Evolutionary conservation across 1,139 yeast species (phyloP), one percentile per base, ranked within the genome.

Genomic region (Yamadazyma atmosphaerica): DNA sequence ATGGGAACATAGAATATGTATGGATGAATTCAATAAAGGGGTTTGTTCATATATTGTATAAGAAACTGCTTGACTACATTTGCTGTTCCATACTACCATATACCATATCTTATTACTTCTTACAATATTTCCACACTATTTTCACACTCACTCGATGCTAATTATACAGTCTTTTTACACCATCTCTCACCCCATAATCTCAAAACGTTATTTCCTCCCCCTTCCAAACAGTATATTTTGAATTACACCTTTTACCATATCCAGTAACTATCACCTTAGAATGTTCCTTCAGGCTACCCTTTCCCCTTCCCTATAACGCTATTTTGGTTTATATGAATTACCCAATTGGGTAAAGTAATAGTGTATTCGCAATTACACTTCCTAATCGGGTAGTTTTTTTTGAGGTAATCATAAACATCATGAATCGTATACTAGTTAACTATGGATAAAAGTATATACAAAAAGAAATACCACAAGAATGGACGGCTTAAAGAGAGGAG

Each of bases 371-470:
- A 37, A 47, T 47, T 32, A 44, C 50, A 33, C 44, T 43, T 15
- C 51, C 49, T 17, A 40, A 45, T 18, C 21, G 32, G 50, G 51
- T 37, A 47, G 42, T 45, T 46, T 37, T 37, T 26, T 15, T 30
- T n/a, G 18, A 16, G 11, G 21, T 32, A 43, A 41, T 36, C 44
- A 43, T 39, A 41, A 40, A 42, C 43, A 42, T 24, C 29, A 7
- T 19, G 25, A 34, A 18, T 9, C 6, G 9, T 19, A 6, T 9
- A 19, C 6, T 6, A 6, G 22, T 21, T 23, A 8, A 23, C 26
- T 23, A 23, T 23, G 26, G 26, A 23, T 17, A 33, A 37, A 25
- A 12, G 12, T 12, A 31, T 32, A 31, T 28, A 33, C 22, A 5
- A 15, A 4, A 7, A 4, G 15, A 9, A 29, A 29, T 16, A 16